Evolutionary conservation across 2,329 filamentous ascomycete genomes (phyloP).

Genomic region (Berkeleyomyces rouxiae): DNA sequence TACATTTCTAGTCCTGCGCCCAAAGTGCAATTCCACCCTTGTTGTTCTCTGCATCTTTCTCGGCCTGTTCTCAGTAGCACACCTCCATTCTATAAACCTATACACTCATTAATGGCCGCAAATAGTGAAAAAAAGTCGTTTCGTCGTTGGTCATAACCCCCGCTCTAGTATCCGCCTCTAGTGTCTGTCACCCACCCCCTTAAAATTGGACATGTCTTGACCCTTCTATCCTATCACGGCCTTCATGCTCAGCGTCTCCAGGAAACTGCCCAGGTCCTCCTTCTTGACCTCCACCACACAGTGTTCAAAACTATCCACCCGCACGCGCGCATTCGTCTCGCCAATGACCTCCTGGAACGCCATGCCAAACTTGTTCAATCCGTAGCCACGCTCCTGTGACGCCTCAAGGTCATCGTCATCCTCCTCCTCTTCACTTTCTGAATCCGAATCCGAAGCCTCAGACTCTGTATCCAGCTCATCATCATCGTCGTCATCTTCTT

Average conservation of each 20-base stretch:
- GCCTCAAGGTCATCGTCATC: constrained; percentile 40
- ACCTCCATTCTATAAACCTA: neutral
- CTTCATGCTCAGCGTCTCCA: constrained; percentile 86
- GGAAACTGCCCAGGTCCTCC: constrained; percentile 77
- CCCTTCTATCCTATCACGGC: constrained; percentile 47
- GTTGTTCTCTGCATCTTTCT: neutral
- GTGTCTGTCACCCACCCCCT: neutral
- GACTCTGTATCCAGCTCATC: constrained; percentile 32
- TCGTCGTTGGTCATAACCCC: neutral
- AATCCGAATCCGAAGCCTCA: constrained; percentile 15
- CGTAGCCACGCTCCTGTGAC: constrained; percentile 45
- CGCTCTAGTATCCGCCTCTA: neutral
- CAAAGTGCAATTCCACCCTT: no score
- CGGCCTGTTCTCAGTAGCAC: neutral
- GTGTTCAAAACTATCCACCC: constrained; percentile 94
- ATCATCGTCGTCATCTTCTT: constrained; percentile 32
- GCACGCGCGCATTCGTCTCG: constrained; percentile 75
- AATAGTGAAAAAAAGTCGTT: constrained; percentile 1
- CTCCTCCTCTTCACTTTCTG: constrained; percentile 27
- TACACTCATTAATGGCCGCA: neutral
- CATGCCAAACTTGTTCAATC: constrained; percentile 78
- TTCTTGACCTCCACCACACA: constrained; percentile 96
- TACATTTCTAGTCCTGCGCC: no score
- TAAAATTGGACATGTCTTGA: constrained; percentile 4
- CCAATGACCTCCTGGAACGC: constrained; percentile 91